Percentiles rank a stretch among this genome's conserved stretches.
Conservation (phyloP, 345 rosid species). For the Populus pruinosa region DNA sequence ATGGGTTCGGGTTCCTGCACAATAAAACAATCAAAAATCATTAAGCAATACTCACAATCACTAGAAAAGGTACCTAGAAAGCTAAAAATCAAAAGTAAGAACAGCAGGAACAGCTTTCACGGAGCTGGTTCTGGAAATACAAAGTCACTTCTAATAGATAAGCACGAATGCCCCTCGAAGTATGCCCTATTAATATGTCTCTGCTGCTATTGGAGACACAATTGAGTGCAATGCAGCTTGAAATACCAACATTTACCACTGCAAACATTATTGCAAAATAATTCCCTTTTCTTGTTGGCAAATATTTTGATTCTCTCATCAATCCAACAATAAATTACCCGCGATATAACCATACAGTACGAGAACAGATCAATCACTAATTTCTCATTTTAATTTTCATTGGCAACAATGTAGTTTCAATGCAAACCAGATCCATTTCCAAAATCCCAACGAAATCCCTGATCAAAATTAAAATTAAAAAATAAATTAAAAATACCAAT, state of each 20-base stretch:
- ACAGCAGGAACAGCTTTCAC: background rate
- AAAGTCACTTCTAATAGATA: background rate
- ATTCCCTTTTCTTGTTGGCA: background rate
- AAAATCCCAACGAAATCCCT: background rate
- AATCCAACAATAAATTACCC: background rate
- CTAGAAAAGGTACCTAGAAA: background rate
- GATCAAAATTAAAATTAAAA: background rate
- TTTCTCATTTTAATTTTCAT: background rate
- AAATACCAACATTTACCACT: background rate
- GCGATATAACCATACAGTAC: background rate
- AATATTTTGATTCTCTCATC: background rate
- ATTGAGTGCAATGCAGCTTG: background rate
- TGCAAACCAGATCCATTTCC: background rate
- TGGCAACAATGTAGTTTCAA: background rate
- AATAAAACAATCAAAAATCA: background rate
- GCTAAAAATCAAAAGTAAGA: background rate
- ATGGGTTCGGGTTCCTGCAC: conserved; percentile 92
- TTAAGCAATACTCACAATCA: background rate
- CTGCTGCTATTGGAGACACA: background rate
- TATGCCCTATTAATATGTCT: background rate
- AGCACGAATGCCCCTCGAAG: background rate
- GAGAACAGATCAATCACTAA: background rate
- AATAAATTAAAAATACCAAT: background rate
- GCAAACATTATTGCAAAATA: background rate
- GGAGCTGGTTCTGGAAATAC: background rate